A percentile compares a stretch with the other conserved stretches of the same genome.
Evolutionary conservation across 306 rosid species (phyloP).

Genomic region (Astragalus glycyphyllos): DNA sequence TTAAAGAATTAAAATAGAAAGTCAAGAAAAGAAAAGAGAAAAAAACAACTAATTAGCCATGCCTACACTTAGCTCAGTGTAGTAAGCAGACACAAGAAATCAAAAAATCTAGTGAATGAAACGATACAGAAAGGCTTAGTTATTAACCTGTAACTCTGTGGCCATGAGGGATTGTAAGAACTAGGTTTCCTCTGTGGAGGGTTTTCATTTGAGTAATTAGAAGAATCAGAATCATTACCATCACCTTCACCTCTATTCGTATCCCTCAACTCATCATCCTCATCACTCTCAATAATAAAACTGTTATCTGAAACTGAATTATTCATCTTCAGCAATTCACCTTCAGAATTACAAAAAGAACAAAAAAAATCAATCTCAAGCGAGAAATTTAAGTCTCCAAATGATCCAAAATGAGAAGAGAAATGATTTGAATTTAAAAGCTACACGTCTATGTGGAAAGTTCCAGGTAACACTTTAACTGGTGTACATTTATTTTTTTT

Average conservation of each 20-base stretch:
- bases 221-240: constrained; percentile 83
- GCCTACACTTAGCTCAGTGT: too few species aligned
- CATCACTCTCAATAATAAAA: constrained; percentile 81
- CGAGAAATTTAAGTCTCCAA: not conserved
- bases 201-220: constrained; percentile 60
- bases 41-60: not conserved
- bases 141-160: constrained; percentile 92
- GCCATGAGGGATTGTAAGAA: constrained; percentile 84
- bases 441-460: not conserved
- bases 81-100: too few species aligned
- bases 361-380: not conserved
- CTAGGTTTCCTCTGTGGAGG: constrained; percentile 65
- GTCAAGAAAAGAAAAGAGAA: not conserved
- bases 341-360: constrained; percentile 32
- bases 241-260: constrained; percentile 55
- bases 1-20: not conserved
- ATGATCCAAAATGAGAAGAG: constrained; percentile 25
- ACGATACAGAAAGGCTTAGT: constrained; percentile 2
- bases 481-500: constrained; percentile 1
- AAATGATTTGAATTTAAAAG: constrained; percentile 25
- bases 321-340: constrained; percentile 55
- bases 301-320: constrained; percentile 81
- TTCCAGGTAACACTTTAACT: not conserved
- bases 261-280: constrained; percentile 70
- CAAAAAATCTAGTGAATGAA: constrained; percentile 33